Conservation (phyloP, 2,329 filamentous ascomycete species). For the Pyrenochaeta sp. region DNA sequence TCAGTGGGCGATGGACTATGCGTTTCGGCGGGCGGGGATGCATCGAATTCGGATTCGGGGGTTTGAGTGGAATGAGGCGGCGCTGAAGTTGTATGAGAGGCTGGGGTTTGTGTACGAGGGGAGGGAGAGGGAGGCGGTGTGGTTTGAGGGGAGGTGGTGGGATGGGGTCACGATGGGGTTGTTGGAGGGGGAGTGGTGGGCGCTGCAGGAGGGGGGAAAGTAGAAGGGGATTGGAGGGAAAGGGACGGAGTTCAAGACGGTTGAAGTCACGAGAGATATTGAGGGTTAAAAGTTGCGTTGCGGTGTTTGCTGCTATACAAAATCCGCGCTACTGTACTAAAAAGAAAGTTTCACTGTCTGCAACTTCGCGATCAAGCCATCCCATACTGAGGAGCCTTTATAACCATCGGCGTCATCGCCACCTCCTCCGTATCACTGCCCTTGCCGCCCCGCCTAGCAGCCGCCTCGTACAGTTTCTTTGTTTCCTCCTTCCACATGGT, state of each 20-base stretch:
- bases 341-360: too few species aligned
- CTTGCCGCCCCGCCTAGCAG: conserved; percentile 17
- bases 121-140: conserved; percentile 51
- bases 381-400: too few species aligned
- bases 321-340: too few species aligned
- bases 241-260: too few species aligned
- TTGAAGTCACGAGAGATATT: too few species aligned
- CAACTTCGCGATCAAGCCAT: too few species aligned
- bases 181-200: conserved; percentile 39
- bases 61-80: conserved; percentile 54
- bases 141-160: conserved; percentile 53
- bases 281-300: too few species aligned
- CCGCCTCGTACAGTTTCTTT: conserved; percentile 64
- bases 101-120: conserved; percentile 58
- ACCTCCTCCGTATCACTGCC: too few species aligned
- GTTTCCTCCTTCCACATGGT: conserved; percentile 69
- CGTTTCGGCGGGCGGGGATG: conserved; percentile 54
- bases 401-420: too few species aligned
- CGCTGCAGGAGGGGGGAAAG: background rate
- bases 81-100: conserved; percentile 53
- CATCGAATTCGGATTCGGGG: conserved; percentile 54
- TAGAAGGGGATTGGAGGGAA: background rate
- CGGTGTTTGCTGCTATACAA: too few species aligned
- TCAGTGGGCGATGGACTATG: conserved; percentile 57
- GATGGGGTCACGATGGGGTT: conserved; percentile 36